Conservation (phyloP, 345 rosid genomes). For the Eutrema yunnanense region DNA sequence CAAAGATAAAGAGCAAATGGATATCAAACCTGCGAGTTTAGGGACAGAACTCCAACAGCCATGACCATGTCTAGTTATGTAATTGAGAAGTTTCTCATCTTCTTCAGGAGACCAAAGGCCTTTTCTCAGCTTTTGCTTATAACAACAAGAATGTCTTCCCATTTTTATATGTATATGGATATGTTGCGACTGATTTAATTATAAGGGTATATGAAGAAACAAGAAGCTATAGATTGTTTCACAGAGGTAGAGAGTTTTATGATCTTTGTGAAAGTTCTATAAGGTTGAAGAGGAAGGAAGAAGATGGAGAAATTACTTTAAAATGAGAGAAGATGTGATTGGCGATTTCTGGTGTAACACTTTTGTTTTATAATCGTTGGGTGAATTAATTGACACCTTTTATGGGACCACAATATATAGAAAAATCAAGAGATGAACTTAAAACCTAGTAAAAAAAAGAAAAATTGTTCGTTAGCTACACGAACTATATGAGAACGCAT, state of each 20-base stretch:
- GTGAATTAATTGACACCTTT: conserved; percentile 24
- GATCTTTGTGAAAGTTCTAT: conserved; percentile 12
- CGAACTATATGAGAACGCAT: too few relatives aligned
- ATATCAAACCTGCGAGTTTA: conserved; percentile 55
- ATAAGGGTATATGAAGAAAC: background rate
- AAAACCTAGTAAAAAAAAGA: background rate
- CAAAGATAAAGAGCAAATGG: background rate
- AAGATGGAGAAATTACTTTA: conserved; percentile 9
- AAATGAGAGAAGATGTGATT: conserved; percentile 22
- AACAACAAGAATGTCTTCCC: conserved; percentile 76
- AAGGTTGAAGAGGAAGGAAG: conserved; percentile 10
- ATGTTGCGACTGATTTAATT: background rate
- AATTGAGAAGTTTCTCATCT: conserved; percentile 74
- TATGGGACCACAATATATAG: conserved; percentile 17
- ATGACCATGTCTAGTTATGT: conserved; percentile 65
- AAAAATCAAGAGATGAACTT: conserved; percentile 11
- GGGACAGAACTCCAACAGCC: conserved; percentile 96
- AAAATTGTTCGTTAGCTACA: too few relatives aligned
- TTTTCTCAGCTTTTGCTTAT: conserved; percentile 70
- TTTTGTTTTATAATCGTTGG: conserved; percentile 26
- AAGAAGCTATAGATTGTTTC: conserved; percentile 10
- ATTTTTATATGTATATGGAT: conserved; percentile 22
- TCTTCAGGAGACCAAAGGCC: conserved; percentile 96
- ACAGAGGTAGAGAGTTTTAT: background rate
- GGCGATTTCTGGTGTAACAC: conserved; percentile 22